Percentiles rank a stretch among this genome's conserved stretches.
These are phyloP conservation scores for Tolypocladium ovalisporum DNA, from an alignment of 2,329 filamentous ascomycete species.

Conservation along the genomic window DNA sequence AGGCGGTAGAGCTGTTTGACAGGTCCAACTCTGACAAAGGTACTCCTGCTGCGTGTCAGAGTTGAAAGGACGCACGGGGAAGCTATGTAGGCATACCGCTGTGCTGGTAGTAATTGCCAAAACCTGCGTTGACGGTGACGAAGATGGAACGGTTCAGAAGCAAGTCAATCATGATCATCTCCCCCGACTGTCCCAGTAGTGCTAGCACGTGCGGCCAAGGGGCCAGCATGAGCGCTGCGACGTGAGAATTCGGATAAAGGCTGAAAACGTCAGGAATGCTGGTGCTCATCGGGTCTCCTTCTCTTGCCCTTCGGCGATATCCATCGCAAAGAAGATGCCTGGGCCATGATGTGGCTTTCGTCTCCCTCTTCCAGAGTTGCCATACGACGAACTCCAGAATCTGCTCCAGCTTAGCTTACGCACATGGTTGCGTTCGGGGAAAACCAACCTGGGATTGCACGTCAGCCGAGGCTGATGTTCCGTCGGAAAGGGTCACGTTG, in stretches of 20 bases:
- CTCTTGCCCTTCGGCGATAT: conserved; percentile 43
- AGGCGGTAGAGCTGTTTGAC: neutral
- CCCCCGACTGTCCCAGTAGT: conserved; percentile 64
- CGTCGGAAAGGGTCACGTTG: conserved; percentile 39
- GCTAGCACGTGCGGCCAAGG: conserved; percentile 69
- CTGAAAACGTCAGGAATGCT: conserved; percentile 55
- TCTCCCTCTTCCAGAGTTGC: conserved; percentile 56
- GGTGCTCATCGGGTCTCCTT: conserved; percentile 18
- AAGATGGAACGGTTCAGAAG: conserved; percentile 74
- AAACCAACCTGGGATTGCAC: conserved; percentile 51
- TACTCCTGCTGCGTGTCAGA: conserved; percentile 23
- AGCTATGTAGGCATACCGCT: conserved; percentile 47
- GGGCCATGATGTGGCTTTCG: conserved; percentile 36
- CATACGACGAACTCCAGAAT: conserved; percentile 70
- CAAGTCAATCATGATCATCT: conserved; percentile 66
- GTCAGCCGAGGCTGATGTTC: conserved; percentile 30
- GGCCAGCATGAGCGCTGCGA: conserved; percentile 52
- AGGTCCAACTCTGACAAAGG: conserved; percentile 37
- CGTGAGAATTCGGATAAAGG: conserved; percentile 58
- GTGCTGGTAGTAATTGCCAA: conserved; percentile 64
- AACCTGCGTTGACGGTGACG: conserved; percentile 43
- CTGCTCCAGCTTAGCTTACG: conserved; percentile 29
- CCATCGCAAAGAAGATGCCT: conserved; percentile 78
- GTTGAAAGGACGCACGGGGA: neutral
- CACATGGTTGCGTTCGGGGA: neutral